These are phyloP conservation scores for Hemileia vastatrix DNA, from an alignment of 1,284 basidiomycete genomes.

Conservation along the genomic window DNA sequence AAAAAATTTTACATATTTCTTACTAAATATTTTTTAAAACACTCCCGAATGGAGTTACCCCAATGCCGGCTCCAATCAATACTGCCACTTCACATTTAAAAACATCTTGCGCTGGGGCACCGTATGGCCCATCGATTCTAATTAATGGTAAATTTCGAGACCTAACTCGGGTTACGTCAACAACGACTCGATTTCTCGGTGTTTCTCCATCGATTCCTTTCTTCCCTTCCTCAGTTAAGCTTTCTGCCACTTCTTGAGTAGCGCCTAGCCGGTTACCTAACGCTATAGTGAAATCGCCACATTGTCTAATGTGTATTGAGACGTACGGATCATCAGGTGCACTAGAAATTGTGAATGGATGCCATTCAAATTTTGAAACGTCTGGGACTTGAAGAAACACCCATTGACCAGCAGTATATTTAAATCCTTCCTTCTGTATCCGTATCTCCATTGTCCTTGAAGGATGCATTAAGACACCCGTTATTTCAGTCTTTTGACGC, in stretches of 20 bases:
- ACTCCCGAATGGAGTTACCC: constrained; percentile 72
- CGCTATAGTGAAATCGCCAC: constrained; percentile 71
- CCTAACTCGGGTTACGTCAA: constrained; percentile 55
- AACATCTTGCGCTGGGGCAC: constrained; percentile 80
- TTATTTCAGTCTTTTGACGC: constrained; percentile 61
- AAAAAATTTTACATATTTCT: not conserved
- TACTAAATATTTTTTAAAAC: constrained; percentile 86
- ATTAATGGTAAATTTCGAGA: constrained; percentile 54
- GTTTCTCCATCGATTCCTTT: constrained; percentile 52
- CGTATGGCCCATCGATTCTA: constrained; percentile 71
- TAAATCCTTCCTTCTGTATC: constrained; percentile 75
- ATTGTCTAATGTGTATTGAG: constrained; percentile 78
- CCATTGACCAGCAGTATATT: constrained; percentile 82
- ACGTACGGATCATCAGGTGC: constrained; percentile 82
- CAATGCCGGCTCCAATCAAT: constrained; percentile 78
- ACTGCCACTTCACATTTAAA: constrained; percentile 74
- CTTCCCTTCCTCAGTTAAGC: constrained; percentile 63
- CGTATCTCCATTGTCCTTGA: constrained; percentile 75
- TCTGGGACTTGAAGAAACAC: constrained; percentile 77
- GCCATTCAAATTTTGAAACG: constrained; percentile 69
- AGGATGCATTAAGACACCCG: constrained; percentile 51
- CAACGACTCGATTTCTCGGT: constrained; percentile 60
- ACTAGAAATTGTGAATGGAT: constrained; percentile 79
- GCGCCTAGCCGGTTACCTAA: constrained; percentile 73
- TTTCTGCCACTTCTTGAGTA: constrained; percentile 60